Conservation (phyloP, 2,329 filamentous ascomycete species). For the Exophiala aquamarina region DNA sequence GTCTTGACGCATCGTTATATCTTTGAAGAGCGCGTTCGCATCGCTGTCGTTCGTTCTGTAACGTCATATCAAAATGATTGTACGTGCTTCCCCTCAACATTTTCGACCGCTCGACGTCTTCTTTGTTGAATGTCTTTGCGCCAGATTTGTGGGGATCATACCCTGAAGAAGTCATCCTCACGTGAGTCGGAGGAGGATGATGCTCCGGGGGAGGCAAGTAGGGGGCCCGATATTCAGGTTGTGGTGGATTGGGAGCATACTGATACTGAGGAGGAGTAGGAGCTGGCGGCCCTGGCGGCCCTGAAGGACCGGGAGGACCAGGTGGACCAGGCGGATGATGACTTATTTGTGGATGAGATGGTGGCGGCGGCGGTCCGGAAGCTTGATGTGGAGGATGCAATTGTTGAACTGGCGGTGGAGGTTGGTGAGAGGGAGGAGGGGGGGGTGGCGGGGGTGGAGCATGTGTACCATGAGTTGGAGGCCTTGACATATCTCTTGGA, state of each 20-base stretch:
- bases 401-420: slow-evolving; percentile 2
- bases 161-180: slow-evolving; percentile 13
- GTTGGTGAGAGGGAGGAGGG: slow-evolving; percentile 4
- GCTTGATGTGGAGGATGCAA: neutral
- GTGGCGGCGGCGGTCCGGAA: too few relatives aligned
- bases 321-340: neutral
- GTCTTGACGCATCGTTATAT: slow-evolving; percentile 82
- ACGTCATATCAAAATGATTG: slow-evolving; percentile 72
- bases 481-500: slow-evolving; percentile 22
- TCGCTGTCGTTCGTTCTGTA: slow-evolving; percentile 79
- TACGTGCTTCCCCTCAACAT: slow-evolving; percentile 83
- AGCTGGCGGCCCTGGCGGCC: neutral
- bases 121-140: slow-evolving; percentile 31
- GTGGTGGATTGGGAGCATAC: slow-evolving; percentile 7
- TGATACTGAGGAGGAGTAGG: slow-evolving; percentile 15
- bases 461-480: slow-evolving; percentile 17
- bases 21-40: slow-evolving; percentile 79
- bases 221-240: slow-evolving; percentile 8
- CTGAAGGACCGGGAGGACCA: neutral
- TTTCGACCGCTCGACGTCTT: slow-evolving; percentile 76
- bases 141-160: slow-evolving; percentile 13
- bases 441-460: slow-evolving; percentile 6
- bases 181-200: slow-evolving; percentile 5
- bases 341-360: neutral
- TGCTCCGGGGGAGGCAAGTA: slow-evolving; percentile 1